Base-by-base conservation (phyloP, 2,329 filamentous ascomycete genomes). In the Alternaria sp. region DNA sequence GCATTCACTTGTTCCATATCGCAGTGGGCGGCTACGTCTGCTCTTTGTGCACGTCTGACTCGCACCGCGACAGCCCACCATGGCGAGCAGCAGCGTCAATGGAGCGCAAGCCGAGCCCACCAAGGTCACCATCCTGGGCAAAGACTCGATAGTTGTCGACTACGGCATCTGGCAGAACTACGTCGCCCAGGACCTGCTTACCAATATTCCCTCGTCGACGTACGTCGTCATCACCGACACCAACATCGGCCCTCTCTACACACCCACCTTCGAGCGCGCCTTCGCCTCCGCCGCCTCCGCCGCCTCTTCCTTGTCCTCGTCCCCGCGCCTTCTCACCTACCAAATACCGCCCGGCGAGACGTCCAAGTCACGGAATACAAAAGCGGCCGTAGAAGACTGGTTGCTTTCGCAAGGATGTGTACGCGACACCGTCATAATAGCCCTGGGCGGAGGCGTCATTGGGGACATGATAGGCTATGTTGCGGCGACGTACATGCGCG, bases 391-490 rank as follows among this genome's bases (percentile, higher is more conserved):
- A 52, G 95, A 99, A 78, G 95, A 99, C 79, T 99, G 95, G 95
- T 90, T 99, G 86, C 84, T 98, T 58, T 86, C 88, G 67, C 88
- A 97, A 71, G 88, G 90, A 89, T 99, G 95, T 81, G 96, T 93
- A 26, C 86, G 95, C 68, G 95, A 99, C 78, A 97, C 93, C 0
- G 91, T 99, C 64, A 89, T 99, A 58, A 91, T 99, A 75, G 95
- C 95, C 24, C 85, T 99, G 9, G 95, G 95, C 31, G 95, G 95
- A 65, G 95, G 95, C 57, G 95, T 99, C 61, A 97, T 99, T 78
- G 95, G 95, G 31, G 95, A 99, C 78, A 90, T 99, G 90, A 93
- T 97, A 63, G 95, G 95, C 51, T 99, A 96, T 76, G 93, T 98
- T 51, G 95, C 95, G 23, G 93, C 95, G 37, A 99, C 95, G 36